Conservation (phyloP, 441 rosid species). For the Pelargonium myrrhifolium region DNA sequence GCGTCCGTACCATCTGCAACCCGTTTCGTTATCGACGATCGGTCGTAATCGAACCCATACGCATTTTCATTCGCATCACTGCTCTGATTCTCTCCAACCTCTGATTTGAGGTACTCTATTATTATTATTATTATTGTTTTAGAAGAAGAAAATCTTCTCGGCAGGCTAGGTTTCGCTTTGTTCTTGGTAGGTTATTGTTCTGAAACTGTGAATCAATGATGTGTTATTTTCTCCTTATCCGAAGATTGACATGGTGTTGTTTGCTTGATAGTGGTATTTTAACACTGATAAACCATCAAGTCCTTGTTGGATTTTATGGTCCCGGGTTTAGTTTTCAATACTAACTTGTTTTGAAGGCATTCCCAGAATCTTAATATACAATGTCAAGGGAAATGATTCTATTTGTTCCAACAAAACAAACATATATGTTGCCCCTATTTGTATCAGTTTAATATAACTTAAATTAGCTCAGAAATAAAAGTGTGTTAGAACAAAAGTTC, state of each 20-base stretch:
- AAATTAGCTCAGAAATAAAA: no score
- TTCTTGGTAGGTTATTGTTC: neutral
- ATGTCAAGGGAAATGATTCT: no score
- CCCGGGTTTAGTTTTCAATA: neutral
- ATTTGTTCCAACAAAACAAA: no score
- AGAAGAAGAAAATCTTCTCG: neutral
- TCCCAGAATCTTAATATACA: no score
- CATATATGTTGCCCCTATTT: no score
- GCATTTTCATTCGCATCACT: no score
- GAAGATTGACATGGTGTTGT: neutral
- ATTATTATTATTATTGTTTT: neutral
- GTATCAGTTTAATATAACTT: no score
- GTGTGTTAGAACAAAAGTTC: neutral
- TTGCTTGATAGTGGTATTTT: neutral
- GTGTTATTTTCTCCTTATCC: neutral
- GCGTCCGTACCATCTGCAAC: no score
- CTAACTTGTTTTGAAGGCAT: neutral
- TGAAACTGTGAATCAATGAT: neutral
- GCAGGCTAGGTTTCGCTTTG: neutral
- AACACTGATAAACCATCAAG: neutral
- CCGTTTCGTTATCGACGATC: neutral
- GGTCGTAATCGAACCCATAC: neutral
- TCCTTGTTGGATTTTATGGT: neutral
- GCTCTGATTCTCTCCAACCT: neutral
- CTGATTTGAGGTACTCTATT: neutral